Conservation (phyloP, 352 stramenopile genomes). For the Phytophthora sansomeana region DNA sequence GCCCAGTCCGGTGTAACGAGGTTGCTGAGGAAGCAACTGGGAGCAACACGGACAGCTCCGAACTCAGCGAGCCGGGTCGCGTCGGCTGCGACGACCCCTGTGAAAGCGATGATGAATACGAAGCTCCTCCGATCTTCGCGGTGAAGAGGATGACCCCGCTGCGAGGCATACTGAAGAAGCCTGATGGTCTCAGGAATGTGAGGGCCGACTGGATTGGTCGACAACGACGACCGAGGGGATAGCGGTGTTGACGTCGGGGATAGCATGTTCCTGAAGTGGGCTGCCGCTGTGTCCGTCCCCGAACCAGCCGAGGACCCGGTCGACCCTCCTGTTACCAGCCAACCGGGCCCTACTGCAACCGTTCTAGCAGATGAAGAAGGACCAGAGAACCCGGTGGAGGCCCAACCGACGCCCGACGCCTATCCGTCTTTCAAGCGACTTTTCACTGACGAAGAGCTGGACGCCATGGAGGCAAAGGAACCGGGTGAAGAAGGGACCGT, state of each 20-base stretch:
- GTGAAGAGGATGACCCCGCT: neutral
- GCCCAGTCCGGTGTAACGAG: too few species aligned
- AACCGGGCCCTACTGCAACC: too few species aligned
- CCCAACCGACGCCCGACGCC: too few species aligned
- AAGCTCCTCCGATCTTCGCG: neutral
- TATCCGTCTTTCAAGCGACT: neutral
- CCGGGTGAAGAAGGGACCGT: neutral
- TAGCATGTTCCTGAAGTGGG: neutral
- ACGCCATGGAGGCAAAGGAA: neutral
- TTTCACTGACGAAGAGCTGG: neutral
- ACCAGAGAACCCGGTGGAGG: too few species aligned
- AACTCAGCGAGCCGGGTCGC: neutral
- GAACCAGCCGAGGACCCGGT: too few species aligned
- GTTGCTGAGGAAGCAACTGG: too few species aligned
- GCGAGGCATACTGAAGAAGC: neutral
- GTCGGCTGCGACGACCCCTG: neutral
- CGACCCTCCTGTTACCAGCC: too few species aligned
- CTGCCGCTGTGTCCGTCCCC: too few species aligned
- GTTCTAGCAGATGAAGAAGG: too few species aligned
- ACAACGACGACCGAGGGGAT: neutral
- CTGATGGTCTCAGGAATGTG: neutral
- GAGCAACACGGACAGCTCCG: too few species aligned
- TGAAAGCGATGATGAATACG: neutral
- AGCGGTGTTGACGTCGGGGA: neutral
- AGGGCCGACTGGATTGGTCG: neutral